Conservation (phyloP, 2,329 filamentous ascomycete species). For the Fusarium sp. region DNA sequence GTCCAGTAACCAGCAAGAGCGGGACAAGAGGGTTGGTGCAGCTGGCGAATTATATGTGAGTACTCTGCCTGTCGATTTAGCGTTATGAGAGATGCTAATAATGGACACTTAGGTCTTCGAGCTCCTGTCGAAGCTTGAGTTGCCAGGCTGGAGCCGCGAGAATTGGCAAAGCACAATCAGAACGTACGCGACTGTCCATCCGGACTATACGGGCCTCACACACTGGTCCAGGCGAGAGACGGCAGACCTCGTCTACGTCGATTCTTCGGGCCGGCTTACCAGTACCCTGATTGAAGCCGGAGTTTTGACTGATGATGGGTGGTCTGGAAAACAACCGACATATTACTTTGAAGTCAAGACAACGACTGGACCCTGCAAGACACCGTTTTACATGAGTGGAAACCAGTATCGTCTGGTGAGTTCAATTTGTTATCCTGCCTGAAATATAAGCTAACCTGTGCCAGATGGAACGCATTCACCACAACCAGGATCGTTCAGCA, state of each 20-base stretch:
- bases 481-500: neutral
- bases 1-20: slow-evolving; percentile 34
- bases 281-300: slow-evolving; percentile 14
- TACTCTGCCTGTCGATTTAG: neutral
- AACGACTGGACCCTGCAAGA: slow-evolving; percentile 50
- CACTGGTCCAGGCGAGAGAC: slow-evolving; percentile 18
- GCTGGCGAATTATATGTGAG: slow-evolving; percentile 44
- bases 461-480: slow-evolving; percentile 3
- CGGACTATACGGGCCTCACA: slow-evolving; percentile 8
- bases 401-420: slow-evolving; percentile 3
- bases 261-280: slow-evolving; percentile 26
- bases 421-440: accelerated
- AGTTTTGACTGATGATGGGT: slow-evolving; percentile 19
- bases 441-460: accelerated
- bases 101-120: slow-evolving; percentile 26
- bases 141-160: slow-evolving; percentile 11
- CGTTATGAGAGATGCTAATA: neutral
- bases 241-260: slow-evolving; percentile 26
- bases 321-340: slow-evolving; percentile 42
- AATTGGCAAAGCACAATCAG: slow-evolving; percentile 38
- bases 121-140: slow-evolving; percentile 21
- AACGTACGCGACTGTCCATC: slow-evolving; percentile 12
- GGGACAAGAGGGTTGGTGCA: slow-evolving; percentile 41
- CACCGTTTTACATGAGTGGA: slow-evolving; percentile 4
- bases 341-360: slow-evolving; percentile 65